A percentile compares a stretch with the other conserved stretches of the same genome.
Evolutionary conservation across 1,139 yeast genomes (phyloP).

Genomic region (Yamadazyma dendronema): DNA sequence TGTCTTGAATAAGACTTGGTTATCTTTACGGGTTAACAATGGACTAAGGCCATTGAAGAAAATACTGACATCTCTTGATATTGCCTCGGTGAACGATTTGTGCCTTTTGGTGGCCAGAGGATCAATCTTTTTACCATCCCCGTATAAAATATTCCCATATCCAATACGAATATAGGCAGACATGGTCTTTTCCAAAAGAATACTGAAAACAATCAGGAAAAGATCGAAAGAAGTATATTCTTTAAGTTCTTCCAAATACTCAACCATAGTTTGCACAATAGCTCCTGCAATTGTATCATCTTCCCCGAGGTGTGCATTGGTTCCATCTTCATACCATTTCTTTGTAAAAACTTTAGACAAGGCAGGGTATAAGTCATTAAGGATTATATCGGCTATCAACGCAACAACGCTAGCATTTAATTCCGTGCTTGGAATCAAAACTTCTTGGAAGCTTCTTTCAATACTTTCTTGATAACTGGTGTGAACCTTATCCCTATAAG

Average conservation of each 20-base stretch:
- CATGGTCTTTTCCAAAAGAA: conserved; percentile 42
- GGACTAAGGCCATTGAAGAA: conserved; percentile 62
- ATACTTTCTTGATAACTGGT: conserved; percentile 59
- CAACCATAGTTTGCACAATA: conserved; percentile 70
- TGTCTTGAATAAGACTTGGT: conserved; percentile 53
- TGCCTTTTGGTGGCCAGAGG: conserved; percentile 50
- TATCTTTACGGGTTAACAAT: conserved; percentile 46
- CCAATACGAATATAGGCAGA: conserved; percentile 47
- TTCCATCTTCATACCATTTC: conserved; percentile 47
- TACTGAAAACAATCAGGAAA: conserved; percentile 44
- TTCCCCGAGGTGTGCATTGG: conserved; percentile 29
- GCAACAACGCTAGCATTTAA: conserved; percentile 69
- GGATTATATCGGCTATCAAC: conserved; percentile 63
- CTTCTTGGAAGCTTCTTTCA: conserved; percentile 55
- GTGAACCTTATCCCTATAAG: conserved; percentile 65
- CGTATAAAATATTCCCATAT: conserved; percentile 45
- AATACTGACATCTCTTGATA: conserved; percentile 60
- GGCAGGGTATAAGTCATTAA: conserved; percentile 60
- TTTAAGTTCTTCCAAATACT: conserved; percentile 67
- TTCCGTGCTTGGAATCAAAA: conserved; percentile 73
- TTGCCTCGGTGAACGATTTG: conserved; percentile 41
- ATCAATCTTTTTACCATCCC: conserved; percentile 55
- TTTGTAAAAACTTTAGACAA: conserved; percentile 41
- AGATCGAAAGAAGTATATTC: conserved; percentile 47
- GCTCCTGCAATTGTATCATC: conserved; percentile 50